A percentile compares a stretch with the other conserved stretches of the same genome.
Evolutionary conservation across 2,329 filamentous ascomycete species (phyloP).

Genomic region (Cladosporium sp.): DNA sequence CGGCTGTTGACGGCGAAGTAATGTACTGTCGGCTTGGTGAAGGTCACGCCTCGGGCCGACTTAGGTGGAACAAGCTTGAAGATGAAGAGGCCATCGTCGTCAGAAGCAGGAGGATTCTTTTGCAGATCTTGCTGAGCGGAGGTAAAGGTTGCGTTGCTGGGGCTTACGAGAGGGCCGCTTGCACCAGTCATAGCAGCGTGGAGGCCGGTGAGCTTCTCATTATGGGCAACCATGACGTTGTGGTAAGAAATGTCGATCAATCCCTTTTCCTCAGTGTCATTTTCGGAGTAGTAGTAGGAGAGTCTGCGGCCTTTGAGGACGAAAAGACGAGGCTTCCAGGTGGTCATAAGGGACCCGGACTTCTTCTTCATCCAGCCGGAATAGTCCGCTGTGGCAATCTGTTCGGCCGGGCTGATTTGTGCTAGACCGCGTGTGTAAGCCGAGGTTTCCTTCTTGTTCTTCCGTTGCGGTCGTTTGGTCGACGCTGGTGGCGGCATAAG

Average conservation of each 20-base stretch:
- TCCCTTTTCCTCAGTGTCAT: slow-evolving; percentile 88
- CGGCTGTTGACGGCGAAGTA: slow-evolving; percentile 96
- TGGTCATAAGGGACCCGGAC: slow-evolving; percentile 91
- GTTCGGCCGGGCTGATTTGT: slow-evolving; percentile 77
- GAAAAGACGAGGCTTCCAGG: slow-evolving; percentile 97
- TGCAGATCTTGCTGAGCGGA: slow-evolving; percentile 39
- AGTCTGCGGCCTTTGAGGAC: slow-evolving; percentile 86
- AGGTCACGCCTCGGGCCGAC: slow-evolving; percentile 86
- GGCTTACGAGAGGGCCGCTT: slow-evolving; percentile 61
- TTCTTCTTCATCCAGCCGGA: slow-evolving; percentile 99
- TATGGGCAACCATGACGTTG: slow-evolving; percentile 90
- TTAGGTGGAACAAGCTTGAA: slow-evolving; percentile 96
- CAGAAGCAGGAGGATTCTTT: slow-evolving; percentile 43
- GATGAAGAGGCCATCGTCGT: slow-evolving; percentile 75
- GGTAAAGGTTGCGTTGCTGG: slow-evolving; percentile 43
- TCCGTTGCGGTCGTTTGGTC: slow-evolving; percentile 30
- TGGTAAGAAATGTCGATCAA: slow-evolving; percentile 98
- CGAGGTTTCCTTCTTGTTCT: slow-evolving; percentile 87
- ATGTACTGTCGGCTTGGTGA: slow-evolving; percentile 95
- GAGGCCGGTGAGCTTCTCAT: slow-evolving; percentile 83
- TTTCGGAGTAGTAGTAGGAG: slow-evolving; percentile 94
- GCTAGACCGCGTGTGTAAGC: slow-evolving; percentile 86
- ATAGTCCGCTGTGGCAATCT: slow-evolving; percentile 85
- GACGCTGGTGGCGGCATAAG: slow-evolving; percentile 32
- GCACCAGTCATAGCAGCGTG: slow-evolving; percentile 90